A percentile compares a stretch with the other conserved stretches of the same genome.
Evolutionary conservation across 305 asterid genomes (phyloP).

Genomic region (Solanum hybrid): DNA sequence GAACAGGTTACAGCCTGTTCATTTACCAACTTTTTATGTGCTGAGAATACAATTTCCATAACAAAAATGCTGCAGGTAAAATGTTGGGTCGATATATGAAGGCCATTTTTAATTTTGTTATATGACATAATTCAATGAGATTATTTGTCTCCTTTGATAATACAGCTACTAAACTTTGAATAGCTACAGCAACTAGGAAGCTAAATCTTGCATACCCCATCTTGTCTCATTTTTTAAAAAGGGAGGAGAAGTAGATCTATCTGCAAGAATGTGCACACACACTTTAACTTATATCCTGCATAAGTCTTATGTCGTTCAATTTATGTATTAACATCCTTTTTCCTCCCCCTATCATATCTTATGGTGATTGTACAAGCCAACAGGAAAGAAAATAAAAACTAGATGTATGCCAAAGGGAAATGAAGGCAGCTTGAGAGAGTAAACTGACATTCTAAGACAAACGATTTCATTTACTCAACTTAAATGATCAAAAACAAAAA

Average conservation of each 20-base stretch:
- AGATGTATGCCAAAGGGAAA: not conserved
- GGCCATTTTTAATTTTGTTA: not conserved
- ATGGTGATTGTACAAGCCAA: not conserved
- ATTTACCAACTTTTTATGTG: not conserved
- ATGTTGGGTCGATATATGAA: not conserved
- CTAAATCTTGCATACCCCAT: not conserved
- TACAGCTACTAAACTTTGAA: not conserved
- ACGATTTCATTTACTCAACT: not conserved
- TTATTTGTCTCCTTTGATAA: not conserved
- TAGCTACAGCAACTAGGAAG: not conserved
- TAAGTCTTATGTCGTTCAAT: not conserved
- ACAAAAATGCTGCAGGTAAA: not conserved
- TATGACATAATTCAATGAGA: not conserved
- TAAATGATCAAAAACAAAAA: not conserved
- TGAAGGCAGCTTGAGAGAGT: constrained; percentile 3
- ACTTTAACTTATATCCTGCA: not conserved
- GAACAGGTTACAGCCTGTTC: not conserved
- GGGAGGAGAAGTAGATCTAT: not conserved
- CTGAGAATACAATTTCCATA: not conserved
- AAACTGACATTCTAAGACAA: not conserved
- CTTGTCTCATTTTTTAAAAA: not conserved
- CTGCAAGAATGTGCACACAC: not conserved
- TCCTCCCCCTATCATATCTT: not conserved
- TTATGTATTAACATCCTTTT: not conserved
- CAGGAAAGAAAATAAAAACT: not conserved